Evolutionary conservation across 2,329 filamentous ascomycete species (phyloP), one percentile per base, ranked within the genome.

Genomic region (Fusarium mangiferae): DNA sequence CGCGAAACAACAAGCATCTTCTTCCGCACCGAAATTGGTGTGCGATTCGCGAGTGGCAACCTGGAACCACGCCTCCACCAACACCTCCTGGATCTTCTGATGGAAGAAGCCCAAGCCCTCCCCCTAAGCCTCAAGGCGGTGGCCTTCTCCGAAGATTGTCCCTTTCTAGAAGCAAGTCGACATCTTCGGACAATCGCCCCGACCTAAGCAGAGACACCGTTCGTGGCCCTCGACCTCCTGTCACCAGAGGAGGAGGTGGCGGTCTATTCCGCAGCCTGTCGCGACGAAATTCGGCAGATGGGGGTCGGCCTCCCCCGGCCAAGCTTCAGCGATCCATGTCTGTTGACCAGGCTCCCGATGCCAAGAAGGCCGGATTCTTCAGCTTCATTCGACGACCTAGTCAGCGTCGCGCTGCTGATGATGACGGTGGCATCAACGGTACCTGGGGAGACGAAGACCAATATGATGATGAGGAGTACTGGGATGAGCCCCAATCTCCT

Each of bases 21-120:
- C 86, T 98, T 15, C 95, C 95, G 26, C 92, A 96, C 67, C 90
- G 96, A 38, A 99, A 99, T 81, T 99, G 96, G 94, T 98, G 96
- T 81, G 94, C 94, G 6, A 97, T 99, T 77, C 90, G 93, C 60
- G 89, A 93, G 80, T 98, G 97, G 83, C 86, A 90, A 15, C 95
- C 95, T 5, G 94, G 94, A 7, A 86, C 84, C 39, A 97, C 94
- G 3, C 95, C 95, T 18, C 90, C 90, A 2, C 87, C 88, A 7
- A 91, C 92, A 4, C 94, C 94, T 7, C 88, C 86, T 35, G 82
- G 81, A 14, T 86, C 88, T 49, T 86, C 88, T 51, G 82, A 85
- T 67, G 85, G 87, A 44, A 71, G 84, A 38, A 82, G 80, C 58
- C 82, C 84, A 7, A 84, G 78, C 68, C 84, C 84, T 8, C 82